Evolutionary conservation across 2,329 filamentous ascomycete genomes (phyloP).

Genomic region (Juglanconis oblonga): DNA sequence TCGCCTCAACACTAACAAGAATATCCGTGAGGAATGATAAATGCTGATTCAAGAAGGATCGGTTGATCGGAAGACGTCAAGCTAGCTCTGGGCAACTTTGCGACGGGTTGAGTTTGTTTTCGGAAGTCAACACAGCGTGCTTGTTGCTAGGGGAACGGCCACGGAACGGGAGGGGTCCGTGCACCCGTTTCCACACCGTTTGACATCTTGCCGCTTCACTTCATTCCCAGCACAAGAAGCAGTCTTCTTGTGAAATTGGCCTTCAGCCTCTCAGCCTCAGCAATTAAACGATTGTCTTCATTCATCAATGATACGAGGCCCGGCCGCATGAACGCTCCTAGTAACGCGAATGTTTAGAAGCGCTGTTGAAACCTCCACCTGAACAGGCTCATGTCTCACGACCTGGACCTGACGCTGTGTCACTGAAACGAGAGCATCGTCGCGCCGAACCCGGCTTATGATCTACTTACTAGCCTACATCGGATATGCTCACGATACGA

Average conservation of each 20-base stretch:
- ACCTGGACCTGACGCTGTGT: background rate
- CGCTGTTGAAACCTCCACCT: background rate
- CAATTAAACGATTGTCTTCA: no score
- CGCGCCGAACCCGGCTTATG: background rate
- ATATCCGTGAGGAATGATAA: background rate
- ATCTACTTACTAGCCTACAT: background rate
- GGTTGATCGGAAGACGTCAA: background rate
- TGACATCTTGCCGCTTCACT: background rate
- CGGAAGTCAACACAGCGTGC: slow-evolving; percentile 1
- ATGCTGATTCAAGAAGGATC: background rate
- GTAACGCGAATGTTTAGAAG: background rate
- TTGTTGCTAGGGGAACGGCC: slow-evolving; percentile 13
- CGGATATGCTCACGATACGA: no score
- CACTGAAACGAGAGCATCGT: background rate
- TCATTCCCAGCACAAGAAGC: background rate
- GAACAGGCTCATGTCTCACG: background rate
- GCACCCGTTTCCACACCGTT: background rate
- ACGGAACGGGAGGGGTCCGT: background rate
- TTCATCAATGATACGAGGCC: no score
- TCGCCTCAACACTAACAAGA: background rate
- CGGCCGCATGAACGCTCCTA: background rate
- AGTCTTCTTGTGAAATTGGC: background rate
- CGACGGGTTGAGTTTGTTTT: background rate
- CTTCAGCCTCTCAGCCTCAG: no score
- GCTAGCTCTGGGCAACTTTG: no score